Evolutionary conservation across 306 rosid species (phyloP), one percentile per base, ranked within the genome.

Genomic region (Pterocarpus santalinus): DNA sequence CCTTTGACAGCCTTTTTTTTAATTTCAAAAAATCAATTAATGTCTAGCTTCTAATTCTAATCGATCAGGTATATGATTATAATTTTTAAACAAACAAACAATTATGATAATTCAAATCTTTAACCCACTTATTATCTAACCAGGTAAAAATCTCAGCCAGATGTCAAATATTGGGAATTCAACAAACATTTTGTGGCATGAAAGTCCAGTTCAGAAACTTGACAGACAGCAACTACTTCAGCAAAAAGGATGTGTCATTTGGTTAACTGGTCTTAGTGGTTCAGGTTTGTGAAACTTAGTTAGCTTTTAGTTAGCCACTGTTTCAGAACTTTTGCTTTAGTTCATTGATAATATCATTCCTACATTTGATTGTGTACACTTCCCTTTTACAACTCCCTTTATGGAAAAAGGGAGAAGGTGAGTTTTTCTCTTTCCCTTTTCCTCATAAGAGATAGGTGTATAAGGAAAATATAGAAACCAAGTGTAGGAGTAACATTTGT

Each of bases 211-310:
- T 60, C 94, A 84, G 81, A 95, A 91, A 79, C 83, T 11, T 78
- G 95, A 95, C 58, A 89, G 97, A 87, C 90, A 95, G 72, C 46
- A 78, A 51, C 84, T 95, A 68, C 97, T 91, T 86, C 89, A 89
- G 86, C 98, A 95, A 77, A 95, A 81, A 80, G 98, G 98, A 60
- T 95, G 98, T 75, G 97, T 88, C 81, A 83, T 95, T 81, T 95
- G 98, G 98, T 80, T 95, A 77, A 95, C 98, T 28, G 98, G 98
- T 84, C 97, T 95, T 75, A 91, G 98, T 83, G 98, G 98, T 81
- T 95, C 98, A 91, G 98, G 97, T 95, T 88, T 78, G 97, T 87
- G 52, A 64, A 70, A 73, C 72, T 22, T 47, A 65, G 79, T 56
- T 65, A 47, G 49, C 12, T 72, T 78, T 74, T 65, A 65, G 44